Percentiles rank a stretch among this genome's conserved stretches.
These are phyloP conservation scores for Actinomortierella wolfii DNA, from an alignment of 371 early-diverging fungal genomes.

Conservation along the genomic window DNA sequence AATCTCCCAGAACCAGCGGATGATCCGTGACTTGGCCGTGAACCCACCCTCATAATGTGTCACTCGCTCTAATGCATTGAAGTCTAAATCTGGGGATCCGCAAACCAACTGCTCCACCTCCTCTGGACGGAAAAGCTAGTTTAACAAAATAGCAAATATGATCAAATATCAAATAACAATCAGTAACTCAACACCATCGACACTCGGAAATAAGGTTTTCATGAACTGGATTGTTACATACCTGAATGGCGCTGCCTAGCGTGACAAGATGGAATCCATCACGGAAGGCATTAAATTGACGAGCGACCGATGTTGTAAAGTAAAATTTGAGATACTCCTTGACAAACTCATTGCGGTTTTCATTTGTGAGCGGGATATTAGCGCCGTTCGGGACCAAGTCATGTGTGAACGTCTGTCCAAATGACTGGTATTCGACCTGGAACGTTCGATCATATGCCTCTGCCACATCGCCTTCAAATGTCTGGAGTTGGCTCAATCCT, in stretches of 20 bases:
- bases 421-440: constrained; percentile 75
- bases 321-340: constrained; percentile 61
- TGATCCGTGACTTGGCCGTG: constrained; percentile 65
- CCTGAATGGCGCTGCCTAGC: constrained; percentile 79
- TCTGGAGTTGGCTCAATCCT: constrained; percentile 76
- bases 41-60: constrained; percentile 92
- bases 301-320: constrained; percentile 72
- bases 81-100: constrained; percentile 89
- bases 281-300: constrained; percentile 86
- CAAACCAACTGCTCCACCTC: constrained; percentile 97
- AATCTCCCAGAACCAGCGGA: constrained; percentile 93
- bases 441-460: constrained; percentile 84
- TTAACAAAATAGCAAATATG: constrained; percentile 6
- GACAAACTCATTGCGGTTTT: constrained; percentile 78
- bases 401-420: constrained; percentile 71
- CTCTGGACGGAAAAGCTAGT: constrained; percentile 85
- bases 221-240: constrained; percentile 30
- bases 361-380: constrained; percentile 71
- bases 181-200: too few relatives aligned
- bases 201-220: neutral
- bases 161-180: too few relatives aligned
- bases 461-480: constrained; percentile 84
- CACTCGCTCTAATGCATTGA: constrained; percentile 79
- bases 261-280: constrained; percentile 90
- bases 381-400: constrained; percentile 76